Evolutionary conservation across 2,329 filamentous ascomycete species (phyloP), one percentile per base, ranked within the genome.

Genomic region (Fusarium gaditjirri): DNA sequence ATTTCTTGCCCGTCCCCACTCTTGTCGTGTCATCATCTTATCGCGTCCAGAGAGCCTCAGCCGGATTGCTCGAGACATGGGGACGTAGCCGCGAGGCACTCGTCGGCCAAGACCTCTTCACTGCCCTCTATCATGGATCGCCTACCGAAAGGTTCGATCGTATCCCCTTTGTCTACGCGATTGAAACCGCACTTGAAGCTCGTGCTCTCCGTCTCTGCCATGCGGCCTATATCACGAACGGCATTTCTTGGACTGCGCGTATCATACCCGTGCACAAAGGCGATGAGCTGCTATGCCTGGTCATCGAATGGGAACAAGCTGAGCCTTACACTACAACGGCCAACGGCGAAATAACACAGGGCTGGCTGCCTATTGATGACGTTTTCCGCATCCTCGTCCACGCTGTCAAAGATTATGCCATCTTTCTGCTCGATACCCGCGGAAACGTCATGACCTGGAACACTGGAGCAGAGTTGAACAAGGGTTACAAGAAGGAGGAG

Each of bases 391-490:
- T 63, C 29, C 60, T 63, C 3, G 43, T 63, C 5, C 60, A 63
- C 11, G 60, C 60, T 5, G 60, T 63, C 4, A 63, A 63, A 19
- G 60, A 63, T 19, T 63, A 63, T 27, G 60, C 60, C 6, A 63
- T 63, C 25, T 63, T 63, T 31, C 38, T 63, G 3, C 38, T 63
- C 11, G 60, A 63, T 38, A 61, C 60, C 1, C 43, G 55, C 4
- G 60, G 60, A 4, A 63, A 63, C 2, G 31, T 63, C 5, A 61
- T 63, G 60, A 63, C 60, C 1, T 63, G 60, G 60, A 63, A 63
- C 11, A 10, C 17, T 21, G 60, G 60, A 27, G 60, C 60, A 16
- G 60, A 63, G 25, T 17, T 63, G 6, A 63, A 52, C n/a, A 63
- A 63, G 6, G 60, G 60, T 1, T 63, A 52, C 2, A 63, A 38